A percentile compares a stretch with the other conserved stretches of the same genome.
Evolutionary conservation across 2,329 filamentous ascomycete genomes (phyloP).

Genomic region (Colletotrichum cuscutae): DNA sequence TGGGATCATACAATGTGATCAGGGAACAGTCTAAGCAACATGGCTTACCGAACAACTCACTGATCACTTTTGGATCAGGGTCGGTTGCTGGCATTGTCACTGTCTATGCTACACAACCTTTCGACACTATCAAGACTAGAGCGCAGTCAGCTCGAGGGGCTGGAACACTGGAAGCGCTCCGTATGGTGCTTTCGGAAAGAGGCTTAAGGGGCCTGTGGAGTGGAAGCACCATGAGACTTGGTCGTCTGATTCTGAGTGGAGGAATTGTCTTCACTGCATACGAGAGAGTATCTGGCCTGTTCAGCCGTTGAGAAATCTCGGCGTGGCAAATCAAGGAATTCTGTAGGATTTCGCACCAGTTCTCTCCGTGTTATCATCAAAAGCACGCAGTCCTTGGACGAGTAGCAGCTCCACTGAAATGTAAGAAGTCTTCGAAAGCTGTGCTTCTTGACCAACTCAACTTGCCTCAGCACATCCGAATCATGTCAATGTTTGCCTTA

Average conservation of each 20-base stretch:
- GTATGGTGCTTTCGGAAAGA: conserved; percentile 63
- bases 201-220: conserved; percentile 73
- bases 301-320: conserved; percentile 37
- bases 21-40: conserved; percentile 44
- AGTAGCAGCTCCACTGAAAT: no score
- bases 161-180: conserved; percentile 65
- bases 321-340: no score
- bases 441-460: no score
- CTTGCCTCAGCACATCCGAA: no score
- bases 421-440: no score
- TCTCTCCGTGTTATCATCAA: no score
- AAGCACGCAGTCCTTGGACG: no score
- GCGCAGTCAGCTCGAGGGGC: conserved; percentile 69
- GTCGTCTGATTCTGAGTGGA: conserved; percentile 72
- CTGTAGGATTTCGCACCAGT: no score
- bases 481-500: no score
- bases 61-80: conserved; percentile 69
- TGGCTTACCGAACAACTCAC: conserved; percentile 36
- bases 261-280: conserved; percentile 74
- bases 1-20: conserved; percentile 60
- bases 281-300: conserved; percentile 63
- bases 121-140: conserved; percentile 72
- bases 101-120: conserved; percentile 68
- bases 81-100: conserved; percentile 70
- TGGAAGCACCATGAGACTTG: conserved; percentile 75